Evolutionary conservation across 805 yeast species (phyloP).

Genomic region (Brettanomyces nanus): DNA sequence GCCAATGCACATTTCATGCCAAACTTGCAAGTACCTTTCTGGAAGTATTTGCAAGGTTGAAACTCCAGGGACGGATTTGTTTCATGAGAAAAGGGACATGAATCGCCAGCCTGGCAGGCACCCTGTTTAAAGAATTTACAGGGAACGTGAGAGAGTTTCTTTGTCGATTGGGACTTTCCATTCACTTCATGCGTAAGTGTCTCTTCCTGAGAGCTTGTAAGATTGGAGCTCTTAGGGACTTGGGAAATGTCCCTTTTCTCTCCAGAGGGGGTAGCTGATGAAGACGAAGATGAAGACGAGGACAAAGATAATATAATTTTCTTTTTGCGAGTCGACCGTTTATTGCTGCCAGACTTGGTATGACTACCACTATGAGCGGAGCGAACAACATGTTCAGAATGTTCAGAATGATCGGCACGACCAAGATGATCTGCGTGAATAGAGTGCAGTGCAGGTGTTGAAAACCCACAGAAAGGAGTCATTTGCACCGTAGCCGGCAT

Average conservation of each 20-base stretch:
- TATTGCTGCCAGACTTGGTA: background rate
- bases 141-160: conserved; percentile 81
- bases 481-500: too few species aligned
- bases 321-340: background rate
- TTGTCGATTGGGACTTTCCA: conserved; percentile 18
- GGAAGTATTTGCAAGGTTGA: conserved; percentile 84
- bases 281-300: too few species aligned
- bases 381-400: too few species aligned
- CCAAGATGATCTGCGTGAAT: too few species aligned
- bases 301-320: too few species aligned
- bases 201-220: conserved; percentile 16
- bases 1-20: conserved; percentile 93
- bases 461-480: too few species aligned
- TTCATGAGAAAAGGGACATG: conserved; percentile 88
- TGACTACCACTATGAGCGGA: too few species aligned
- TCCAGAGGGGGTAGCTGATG: background rate
- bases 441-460: too few species aligned
- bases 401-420: too few species aligned
- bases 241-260: conserved; percentile 9
- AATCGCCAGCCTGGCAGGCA: conserved; percentile 85
- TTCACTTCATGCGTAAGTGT: conserved; percentile 15
- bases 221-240: conserved; percentile 13
- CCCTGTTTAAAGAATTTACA: conserved; percentile 92
- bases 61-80: conserved; percentile 45
- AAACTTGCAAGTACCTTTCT: conserved; percentile 94